Evolutionary conservation across 345 rosid species (phyloP).

Genomic region (Hibiscus trionum): DNA sequence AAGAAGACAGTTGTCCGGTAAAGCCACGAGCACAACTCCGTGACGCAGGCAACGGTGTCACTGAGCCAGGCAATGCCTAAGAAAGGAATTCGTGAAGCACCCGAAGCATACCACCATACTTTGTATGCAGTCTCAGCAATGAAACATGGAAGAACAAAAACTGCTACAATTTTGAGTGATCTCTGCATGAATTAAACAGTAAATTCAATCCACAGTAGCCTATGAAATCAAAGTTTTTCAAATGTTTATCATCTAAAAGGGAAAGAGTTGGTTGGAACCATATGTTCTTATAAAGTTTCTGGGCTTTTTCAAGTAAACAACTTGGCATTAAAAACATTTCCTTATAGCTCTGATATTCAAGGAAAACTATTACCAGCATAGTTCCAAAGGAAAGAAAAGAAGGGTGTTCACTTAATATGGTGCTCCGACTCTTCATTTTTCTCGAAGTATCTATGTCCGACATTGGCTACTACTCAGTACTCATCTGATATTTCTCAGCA

Average conservation of each 20-base stretch:
- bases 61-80: slow-evolving; percentile 68
- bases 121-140: slow-evolving; percentile 68
- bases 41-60: slow-evolving; percentile 67
- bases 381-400: too few species aligned
- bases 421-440: too few species aligned
- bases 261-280: too few species aligned
- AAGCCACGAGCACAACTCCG: slow-evolving; percentile 88
- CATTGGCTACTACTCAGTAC: too few species aligned
- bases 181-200: slow-evolving; percentile 38
- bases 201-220: neutral
- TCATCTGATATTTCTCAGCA: too few species aligned
- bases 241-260: neutral
- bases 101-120: slow-evolving; percentile 98
- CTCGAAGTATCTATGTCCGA: too few species aligned
- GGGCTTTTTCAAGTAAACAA: too few species aligned
- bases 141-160: slow-evolving; percentile 73
- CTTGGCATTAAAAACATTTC: too few species aligned
- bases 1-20: slow-evolving; percentile 78
- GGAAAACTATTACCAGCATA: too few species aligned
- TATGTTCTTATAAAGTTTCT: too few species aligned
- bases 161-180: slow-evolving; percentile 61
- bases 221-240: neutral
- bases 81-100: slow-evolving; percentile 87
- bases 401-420: too few species aligned
- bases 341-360: too few species aligned